These are phyloP conservation scores for Kodamaea kakaduensis DNA, from an alignment of 805 yeast species.

Conservation along the genomic window DNA sequence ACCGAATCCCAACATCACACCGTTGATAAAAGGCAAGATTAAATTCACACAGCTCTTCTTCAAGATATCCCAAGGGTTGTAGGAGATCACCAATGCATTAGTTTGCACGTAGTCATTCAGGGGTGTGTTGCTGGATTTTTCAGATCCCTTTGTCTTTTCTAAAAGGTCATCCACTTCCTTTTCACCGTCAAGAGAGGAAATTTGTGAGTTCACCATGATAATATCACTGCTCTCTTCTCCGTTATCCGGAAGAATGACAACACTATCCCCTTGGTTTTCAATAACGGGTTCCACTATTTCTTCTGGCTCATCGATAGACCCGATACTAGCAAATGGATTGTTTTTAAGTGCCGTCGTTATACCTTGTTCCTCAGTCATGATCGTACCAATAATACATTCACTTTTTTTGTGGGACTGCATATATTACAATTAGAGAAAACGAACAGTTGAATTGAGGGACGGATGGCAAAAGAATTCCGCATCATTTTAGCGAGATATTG, in stretches of 20 bases:
- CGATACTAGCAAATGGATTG: slow-evolving; percentile 1
- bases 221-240: slow-evolving; percentile 25
- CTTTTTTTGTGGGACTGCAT: no score
- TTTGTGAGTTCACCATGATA: slow-evolving; percentile 16
- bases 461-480: no score
- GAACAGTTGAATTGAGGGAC: no score
- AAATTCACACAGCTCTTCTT: slow-evolving; percentile 66
- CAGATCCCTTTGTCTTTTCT: slow-evolving; percentile 1
- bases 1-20: slow-evolving; percentile 94
- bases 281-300: slow-evolving; percentile 4
- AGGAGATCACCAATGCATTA: slow-evolving; percentile 9
- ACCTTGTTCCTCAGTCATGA: not conserved
- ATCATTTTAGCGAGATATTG: no score
- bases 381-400: no score
- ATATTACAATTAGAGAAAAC: no score
- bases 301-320: slow-evolving; percentile 8
- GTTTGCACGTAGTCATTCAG: not conserved
- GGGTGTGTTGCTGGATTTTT: not conserved
- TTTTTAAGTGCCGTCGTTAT: not conserved
- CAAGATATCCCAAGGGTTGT: slow-evolving; percentile 37
- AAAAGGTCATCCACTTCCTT: slow-evolving; percentile 5
- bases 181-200: slow-evolving; percentile 5
- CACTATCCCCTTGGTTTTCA: slow-evolving; percentile 6
- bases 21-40: slow-evolving; percentile 83
- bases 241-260: slow-evolving; percentile 8